Conservation (phyloP, 495 filamentous ascomycete species). For the Sabuloglossum arenarium region DNA sequence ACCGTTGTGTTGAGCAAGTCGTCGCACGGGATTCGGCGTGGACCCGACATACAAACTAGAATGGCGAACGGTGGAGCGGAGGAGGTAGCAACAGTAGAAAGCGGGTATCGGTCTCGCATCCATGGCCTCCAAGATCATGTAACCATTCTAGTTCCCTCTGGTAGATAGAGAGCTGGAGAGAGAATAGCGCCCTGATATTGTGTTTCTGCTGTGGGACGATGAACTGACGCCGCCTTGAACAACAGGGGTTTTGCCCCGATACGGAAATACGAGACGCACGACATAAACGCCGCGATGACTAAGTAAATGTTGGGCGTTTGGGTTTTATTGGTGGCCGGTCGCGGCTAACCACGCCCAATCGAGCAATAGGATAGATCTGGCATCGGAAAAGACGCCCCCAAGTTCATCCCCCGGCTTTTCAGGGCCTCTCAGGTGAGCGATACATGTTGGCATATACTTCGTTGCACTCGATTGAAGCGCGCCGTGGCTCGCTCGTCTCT, state of each 20-base stretch:
- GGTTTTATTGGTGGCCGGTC: neutral
- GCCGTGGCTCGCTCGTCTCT: neutral
- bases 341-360: neutral
- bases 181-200: no score
- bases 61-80: slow-evolving; percentile 53
- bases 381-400: neutral
- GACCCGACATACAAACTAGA: slow-evolving; percentile 66
- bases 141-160: no score
- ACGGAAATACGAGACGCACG: neutral
- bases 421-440: no score
- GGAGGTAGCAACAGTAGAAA: slow-evolving; percentile 68
- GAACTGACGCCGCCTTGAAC: neutral
- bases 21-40: slow-evolving; percentile 65
- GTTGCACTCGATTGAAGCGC: no score
- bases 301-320: neutral
- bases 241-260: neutral
- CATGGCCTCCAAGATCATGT: neutral
- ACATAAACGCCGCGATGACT: neutral
- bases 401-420: neutral
- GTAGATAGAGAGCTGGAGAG: no score
- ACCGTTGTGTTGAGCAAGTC: slow-evolving; percentile 83
- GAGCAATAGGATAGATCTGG: neutral
- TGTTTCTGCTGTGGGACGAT: no score
- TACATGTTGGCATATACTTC: no score
- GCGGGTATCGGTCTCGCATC: slow-evolving; percentile 33